Evolutionary conservation across 2,329 filamentous ascomycete genomes (phyloP).

Genomic region (Neophaeococcomyces aloes): DNA sequence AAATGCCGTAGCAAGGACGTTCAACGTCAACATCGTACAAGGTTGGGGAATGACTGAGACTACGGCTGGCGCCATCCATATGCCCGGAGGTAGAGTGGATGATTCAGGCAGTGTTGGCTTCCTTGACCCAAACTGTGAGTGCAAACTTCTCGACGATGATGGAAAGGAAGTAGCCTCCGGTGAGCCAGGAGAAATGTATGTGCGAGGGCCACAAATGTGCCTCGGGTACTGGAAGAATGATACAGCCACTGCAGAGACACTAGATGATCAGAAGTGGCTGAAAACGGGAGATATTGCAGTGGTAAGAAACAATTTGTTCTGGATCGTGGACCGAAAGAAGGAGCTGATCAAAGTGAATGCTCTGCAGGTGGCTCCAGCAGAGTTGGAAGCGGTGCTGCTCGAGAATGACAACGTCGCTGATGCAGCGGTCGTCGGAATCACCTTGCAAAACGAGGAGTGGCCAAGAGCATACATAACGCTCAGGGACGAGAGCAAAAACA

Average conservation of each 20-base stretch:
- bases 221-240: slow-evolving; percentile 30
- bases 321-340: slow-evolving; percentile 73
- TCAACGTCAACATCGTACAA: slow-evolving; percentile 36
- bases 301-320: slow-evolving; percentile 63
- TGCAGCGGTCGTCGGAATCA: slow-evolving; percentile 38
- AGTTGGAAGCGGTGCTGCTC: slow-evolving; percentile 37
- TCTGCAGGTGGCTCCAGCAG: slow-evolving; percentile 35
- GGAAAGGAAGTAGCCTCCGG: slow-evolving; percentile 41
- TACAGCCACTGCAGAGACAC: slow-evolving; percentile 39
- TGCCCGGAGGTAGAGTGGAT: slow-evolving; percentile 33
- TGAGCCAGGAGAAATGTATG: slow-evolving; percentile 27
- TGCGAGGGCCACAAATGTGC: slow-evolving; percentile 24
- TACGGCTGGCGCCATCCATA: slow-evolving; percentile 32
- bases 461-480: slow-evolving; percentile 34
- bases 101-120: slow-evolving; percentile 43
- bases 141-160: slow-evolving; percentile 44
- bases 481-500: slow-evolving; percentile 42
- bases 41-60: slow-evolving; percentile 55
- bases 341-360: slow-evolving; percentile 50
- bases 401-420: slow-evolving; percentile 35
- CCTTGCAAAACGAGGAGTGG: slow-evolving; percentile 26
- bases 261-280: slow-evolving; percentile 57
- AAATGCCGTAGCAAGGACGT: slow-evolving; percentile 37
- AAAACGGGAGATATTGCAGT: slow-evolving; percentile 76
- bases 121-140: slow-evolving; percentile 45